Evolutionary conservation across 2,329 filamentous ascomycete genomes (phyloP), one percentile per base, ranked within the genome.

Genomic region (Claviceps africana): DNA sequence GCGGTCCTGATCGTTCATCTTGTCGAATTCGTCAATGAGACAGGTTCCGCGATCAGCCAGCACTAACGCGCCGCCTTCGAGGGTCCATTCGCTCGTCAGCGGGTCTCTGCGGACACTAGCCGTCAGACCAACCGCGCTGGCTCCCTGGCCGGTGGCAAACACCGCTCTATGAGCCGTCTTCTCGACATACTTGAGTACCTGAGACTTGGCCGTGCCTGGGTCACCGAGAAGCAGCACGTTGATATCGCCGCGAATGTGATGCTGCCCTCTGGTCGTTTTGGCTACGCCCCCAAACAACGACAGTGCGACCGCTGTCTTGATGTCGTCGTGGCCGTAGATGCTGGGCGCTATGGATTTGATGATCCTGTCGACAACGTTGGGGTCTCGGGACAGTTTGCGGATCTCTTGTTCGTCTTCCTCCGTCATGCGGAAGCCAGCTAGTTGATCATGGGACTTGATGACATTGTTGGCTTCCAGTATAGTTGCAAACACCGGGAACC

Each of bases 1-100:
- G 58, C 93, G 82, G 67, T 98, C 93, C 65, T 97, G 89, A 66
- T 98, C 93, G 67, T 97, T 97, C 93, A 98, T 98, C 77, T 98
- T 98, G 78, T 98, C 93, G 62, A 98, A 98, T 70, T 98, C 93
- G 62, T 98, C 93, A 56, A 98, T 98, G 31, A 98, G 76, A 63
- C 93, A 97, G 17, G 88, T 95, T 42, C 93, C 93, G 58, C 88
- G 85, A 66, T 98, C 93, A 17, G 93, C 93, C 52, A 98, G 80
- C 62, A 98, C 93, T 11, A 98, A 76, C 4, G 93, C 93, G 64
- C 93, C 93, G 56, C 93, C 93, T 71, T 98, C 93, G 2, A 98
- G 74, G 6, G 93, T 97, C 91, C 93, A 98, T 70, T 98, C 93
- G 66, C 85, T 87, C 2, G 93, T 98, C 64, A 97, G 75, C 5